Percentiles rank a stretch among this genome's conserved stretches.
These are phyloP conservation scores for Nicotiana rustica DNA, from an alignment of 305 asterid genomes.

Conservation along the genomic window DNA sequence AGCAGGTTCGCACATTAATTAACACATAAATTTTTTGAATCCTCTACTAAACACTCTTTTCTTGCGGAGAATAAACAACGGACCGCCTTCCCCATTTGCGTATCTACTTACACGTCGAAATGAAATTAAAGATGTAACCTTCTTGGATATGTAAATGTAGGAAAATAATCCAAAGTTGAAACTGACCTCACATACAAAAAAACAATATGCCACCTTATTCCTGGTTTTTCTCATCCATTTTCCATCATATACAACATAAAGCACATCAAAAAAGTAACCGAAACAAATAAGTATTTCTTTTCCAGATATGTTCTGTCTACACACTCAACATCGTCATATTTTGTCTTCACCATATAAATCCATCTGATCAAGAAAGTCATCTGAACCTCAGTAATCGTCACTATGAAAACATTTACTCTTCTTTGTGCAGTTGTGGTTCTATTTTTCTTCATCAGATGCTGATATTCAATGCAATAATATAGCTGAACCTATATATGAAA, in stretches of 20 bases:
- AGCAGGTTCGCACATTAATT: neutral
- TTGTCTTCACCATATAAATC: no score
- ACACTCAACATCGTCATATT: no score
- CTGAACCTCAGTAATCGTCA: neutral
- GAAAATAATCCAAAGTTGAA: neutral
- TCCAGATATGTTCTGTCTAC: no score
- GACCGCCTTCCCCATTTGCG: neutral
- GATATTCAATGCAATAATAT: neutral
- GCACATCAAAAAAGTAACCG: neutral
- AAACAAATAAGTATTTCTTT: neutral
- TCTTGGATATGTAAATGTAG: neutral
- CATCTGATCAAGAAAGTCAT: no score
- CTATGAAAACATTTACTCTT: neutral
- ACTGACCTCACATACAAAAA: neutral
- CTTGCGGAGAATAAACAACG: neutral
- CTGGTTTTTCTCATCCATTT: neutral
- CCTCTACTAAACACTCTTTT: neutral
- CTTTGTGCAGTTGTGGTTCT: neutral
- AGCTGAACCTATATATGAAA: neutral
- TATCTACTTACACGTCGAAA: neutral
- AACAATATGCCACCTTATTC: neutral
- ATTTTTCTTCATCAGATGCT: neutral
- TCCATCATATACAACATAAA: constrained; percentile 10
- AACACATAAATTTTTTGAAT: neutral
- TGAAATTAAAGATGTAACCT: neutral